Evolutionary conservation across 169 alveolate genomes (phyloP), one percentile per base, ranked within the genome.

Genomic region (Plasmodium gaboni): DNA sequence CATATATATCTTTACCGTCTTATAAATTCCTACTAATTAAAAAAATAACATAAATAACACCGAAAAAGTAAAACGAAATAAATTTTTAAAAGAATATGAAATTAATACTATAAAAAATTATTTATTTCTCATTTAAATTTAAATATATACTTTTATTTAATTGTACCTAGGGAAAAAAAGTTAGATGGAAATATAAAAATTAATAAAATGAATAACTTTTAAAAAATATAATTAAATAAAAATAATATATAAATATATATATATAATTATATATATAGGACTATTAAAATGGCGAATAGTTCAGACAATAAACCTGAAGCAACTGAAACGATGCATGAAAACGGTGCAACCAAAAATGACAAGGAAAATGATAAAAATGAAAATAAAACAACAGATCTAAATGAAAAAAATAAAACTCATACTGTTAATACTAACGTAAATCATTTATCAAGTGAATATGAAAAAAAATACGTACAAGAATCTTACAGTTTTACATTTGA

Each of bases 241-340:
- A 12, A 38, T 10, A 24, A 26, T 73, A 73, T 59, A 73, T 5
- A 57, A 17, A 2, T 28, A 64, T 22, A 74, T 44, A 38, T 32
- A 74, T 44, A 38, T 32, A 13, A 32, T 28, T 24, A 26, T 3
- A 22, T n/a, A 63, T 63, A 51, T 78, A 24, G 26, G 51, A 78
- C 5, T 32, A 32, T 32, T 32, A 78, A 78, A 78, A 63, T 63
- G 89, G 78, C 64, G 50, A 70, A 26, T 64, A 59, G 46, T 46
- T 38, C 59, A n/a, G 44, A 46, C 17, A 72, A 78, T 64, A 78
- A 65, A 17, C 32, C 9, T 65, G 73, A 64, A 12, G 46, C 46
- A 50, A 32, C 24, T 46, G 88, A 64, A 76, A 53, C 26, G 46
- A 10, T 76, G n/a, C 48, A 60, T 42, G 78, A 22, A 78, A 50